Conservation (phyloP, 306 rosid genomes). For the Lablab purpureus region DNA sequence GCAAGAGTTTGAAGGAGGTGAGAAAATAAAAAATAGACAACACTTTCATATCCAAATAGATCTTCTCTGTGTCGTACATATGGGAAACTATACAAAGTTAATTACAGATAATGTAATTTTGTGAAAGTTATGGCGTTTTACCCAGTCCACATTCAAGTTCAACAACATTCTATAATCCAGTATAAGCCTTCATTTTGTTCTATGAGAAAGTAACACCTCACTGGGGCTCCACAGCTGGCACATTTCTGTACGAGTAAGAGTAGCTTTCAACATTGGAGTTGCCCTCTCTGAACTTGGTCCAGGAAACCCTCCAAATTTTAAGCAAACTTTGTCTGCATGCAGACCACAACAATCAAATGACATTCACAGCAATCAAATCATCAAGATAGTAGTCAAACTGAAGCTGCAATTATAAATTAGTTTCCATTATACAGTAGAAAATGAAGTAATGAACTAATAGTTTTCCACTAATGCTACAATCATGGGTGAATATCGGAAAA, state of each 20-base stretch:
- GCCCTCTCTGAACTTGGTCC: no score
- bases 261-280: constrained; percentile 42
- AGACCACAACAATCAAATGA: no score
- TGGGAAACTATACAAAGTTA: constrained; percentile 40
- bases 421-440: no score
- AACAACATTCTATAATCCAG: constrained; percentile 24
- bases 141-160: constrained; percentile 11
- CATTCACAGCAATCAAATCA: neutral
- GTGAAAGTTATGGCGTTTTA: constrained; percentile 36
- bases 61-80: neutral
- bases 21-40: constrained; percentile 15
- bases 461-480: constrained; percentile 15
- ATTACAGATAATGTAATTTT: constrained; percentile 33
- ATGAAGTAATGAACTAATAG: neutral
- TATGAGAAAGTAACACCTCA: constrained; percentile 22
- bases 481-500: neutral
- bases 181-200: constrained; percentile 27
- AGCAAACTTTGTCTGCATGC: no score
- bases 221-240: constrained; percentile 55
- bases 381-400: neutral
- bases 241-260: constrained; percentile 55
- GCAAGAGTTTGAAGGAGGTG: constrained; percentile 2
- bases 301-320: constrained; percentile 49
- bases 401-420: no score
- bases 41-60: constrained; percentile 17